Conservation (phyloP, 495 filamentous ascomycete genomes). For the Cladorrhinum samala region DNA sequence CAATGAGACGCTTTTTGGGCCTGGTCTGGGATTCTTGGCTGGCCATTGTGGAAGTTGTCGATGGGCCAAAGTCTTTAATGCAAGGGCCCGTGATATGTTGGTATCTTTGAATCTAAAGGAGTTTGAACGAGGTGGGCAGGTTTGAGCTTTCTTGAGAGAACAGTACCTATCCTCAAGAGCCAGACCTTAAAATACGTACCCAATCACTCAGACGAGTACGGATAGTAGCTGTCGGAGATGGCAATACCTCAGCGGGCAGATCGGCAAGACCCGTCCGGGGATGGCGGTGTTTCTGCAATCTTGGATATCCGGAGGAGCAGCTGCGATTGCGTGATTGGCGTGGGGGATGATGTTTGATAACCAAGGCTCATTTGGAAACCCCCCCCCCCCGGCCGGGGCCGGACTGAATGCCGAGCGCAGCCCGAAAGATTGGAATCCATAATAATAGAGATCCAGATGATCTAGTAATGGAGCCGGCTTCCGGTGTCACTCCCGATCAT, state of each 20-base stretch:
- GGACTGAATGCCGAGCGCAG: not conserved
- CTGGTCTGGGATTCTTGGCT: not conserved
- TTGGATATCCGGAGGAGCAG: no score
- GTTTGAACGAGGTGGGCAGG: not conserved
- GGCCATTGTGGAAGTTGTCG: not conserved
- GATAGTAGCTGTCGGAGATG: not conserved
- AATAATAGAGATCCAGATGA: no score
- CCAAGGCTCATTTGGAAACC: not conserved
- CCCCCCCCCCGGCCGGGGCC: no score
- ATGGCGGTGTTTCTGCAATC: not conserved
- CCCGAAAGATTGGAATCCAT: not conserved
- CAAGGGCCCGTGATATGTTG: not conserved
- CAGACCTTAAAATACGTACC: not conserved
- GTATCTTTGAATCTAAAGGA: not conserved
- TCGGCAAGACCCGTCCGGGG: not conserved
- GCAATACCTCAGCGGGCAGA: not conserved
- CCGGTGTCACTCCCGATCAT: slow-evolving; percentile 2
- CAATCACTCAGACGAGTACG: not conserved
- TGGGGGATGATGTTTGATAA: slow-evolving; percentile 14
- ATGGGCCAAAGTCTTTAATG: not conserved
- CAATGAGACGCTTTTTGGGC: slow-evolving; percentile 52
- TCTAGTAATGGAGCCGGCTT: no score
- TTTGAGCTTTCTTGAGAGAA: not conserved
- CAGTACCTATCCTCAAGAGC: not conserved
- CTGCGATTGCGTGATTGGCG: slow-evolving; percentile 23